Evolutionary conservation across 2,329 filamentous ascomycete species (phyloP).

Genomic region (Paraphaeosphaeria minitans): DNA sequence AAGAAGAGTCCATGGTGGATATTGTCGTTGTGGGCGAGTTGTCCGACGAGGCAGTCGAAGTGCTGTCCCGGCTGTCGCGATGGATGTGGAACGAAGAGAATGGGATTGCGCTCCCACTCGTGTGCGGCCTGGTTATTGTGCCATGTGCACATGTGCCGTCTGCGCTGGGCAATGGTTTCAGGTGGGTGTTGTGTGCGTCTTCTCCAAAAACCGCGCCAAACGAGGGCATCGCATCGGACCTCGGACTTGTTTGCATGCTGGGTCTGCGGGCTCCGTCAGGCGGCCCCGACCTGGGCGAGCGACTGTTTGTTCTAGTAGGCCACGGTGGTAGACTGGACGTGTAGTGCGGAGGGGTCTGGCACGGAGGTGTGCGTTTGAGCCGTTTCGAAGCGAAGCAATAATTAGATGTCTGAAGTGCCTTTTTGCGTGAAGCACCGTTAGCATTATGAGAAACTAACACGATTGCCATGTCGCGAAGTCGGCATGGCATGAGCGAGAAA

Average conservation of each 20-base stretch:
- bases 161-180: conserved; percentile 53
- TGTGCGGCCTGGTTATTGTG: conserved; percentile 41
- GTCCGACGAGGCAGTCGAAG: conserved; percentile 86
- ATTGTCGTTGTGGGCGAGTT: conserved; percentile 94
- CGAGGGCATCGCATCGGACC: conserved; percentile 63
- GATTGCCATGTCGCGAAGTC: conserved; percentile 27
- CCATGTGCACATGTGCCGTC: conserved; percentile 32
- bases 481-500: conserved; percentile 3
- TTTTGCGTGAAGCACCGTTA: conserved; percentile 45
- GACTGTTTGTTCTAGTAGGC: conserved; percentile 21
- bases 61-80: conserved; percentile 76
- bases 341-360: conserved; percentile 13
- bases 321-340: conserved; percentile 19
- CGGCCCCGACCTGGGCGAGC: conserved; percentile 25
- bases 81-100: conserved; percentile 58
- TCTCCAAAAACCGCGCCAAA: conserved; percentile 78
- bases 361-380: conserved; percentile 27
- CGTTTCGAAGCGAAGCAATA: conserved; percentile 39
- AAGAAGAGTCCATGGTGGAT: conserved; percentile 89
- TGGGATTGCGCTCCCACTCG: conserved; percentile 40
- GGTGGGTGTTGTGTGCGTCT: conserved; percentile 54
- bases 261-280: conserved; percentile 21
- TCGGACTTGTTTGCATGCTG: conserved; percentile 47
- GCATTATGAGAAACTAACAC: conserved; percentile 21
- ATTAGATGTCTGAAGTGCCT: conserved; percentile 43